Percentiles rank a stretch among this genome's conserved stretches.
phyloP scores from a whole-genome alignment of 2,329 filamentous ascomycete species.

The Penicillium frequentans region DNA sequence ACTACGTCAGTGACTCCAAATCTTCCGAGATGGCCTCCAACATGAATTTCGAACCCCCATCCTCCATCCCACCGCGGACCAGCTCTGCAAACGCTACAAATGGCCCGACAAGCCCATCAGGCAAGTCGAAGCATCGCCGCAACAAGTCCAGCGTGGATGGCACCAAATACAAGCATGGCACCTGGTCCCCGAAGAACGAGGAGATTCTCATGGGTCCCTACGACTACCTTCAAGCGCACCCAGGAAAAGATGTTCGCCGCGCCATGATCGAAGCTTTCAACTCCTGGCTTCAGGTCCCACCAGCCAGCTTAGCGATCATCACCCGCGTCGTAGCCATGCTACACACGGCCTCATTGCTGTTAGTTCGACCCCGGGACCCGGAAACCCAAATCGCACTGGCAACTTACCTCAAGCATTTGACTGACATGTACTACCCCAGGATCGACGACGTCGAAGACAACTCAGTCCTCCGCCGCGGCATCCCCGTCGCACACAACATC shows the following conservation, averaged over 20 bases:
- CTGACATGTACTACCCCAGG: slow-evolving; percentile 17
- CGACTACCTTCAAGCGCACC: slow-evolving; percentile 46
- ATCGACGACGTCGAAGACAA: slow-evolving; percentile 54
- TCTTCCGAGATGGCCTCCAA: slow-evolving; percentile 24
- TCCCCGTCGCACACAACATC: slow-evolving; percentile 51
- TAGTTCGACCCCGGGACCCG: slow-evolving; percentile 12
- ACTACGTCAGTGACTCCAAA: slow-evolving; percentile 15
- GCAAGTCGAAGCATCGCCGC: slow-evolving; percentile 31
- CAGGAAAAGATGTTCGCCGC: slow-evolving; percentile 47
- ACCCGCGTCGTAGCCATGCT: slow-evolving; percentile 47
- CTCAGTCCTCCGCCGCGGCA: slow-evolving; percentile 49
- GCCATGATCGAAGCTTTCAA: slow-evolving; percentile 48
- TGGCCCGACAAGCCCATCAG: slow-evolving; percentile 2
- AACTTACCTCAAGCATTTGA: neutral
- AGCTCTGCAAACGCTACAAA: slow-evolving; percentile 59
- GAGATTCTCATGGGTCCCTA: slow-evolving; percentile 46
- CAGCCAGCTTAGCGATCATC: slow-evolving; percentile 42
- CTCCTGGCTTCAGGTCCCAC: slow-evolving; percentile 45
- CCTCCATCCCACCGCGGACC: slow-evolving; percentile 70
- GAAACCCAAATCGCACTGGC: neutral
- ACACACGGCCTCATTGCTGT: slow-evolving; percentile 48
- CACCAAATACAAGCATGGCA: slow-evolving; percentile 39
- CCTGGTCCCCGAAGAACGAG: slow-evolving; percentile 42
- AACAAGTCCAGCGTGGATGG: slow-evolving; percentile 41
- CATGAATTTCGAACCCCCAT: slow-evolving; percentile 54